Conservation (phyloP, 1,139 yeast species). For the Yamadazyma friedrichii region DNA sequence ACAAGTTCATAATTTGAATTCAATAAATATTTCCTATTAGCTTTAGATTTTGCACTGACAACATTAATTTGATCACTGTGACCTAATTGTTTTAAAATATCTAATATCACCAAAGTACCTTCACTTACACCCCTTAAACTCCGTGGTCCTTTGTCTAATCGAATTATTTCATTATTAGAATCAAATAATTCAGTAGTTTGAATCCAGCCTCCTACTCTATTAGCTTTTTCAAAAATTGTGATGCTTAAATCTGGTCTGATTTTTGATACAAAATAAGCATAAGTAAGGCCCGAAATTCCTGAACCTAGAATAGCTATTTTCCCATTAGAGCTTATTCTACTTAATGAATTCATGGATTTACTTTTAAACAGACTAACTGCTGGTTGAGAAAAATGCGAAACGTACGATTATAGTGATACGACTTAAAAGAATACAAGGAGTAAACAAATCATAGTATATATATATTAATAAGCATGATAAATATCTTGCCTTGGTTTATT, state of each 20-base stretch:
- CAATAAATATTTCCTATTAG: slow-evolving; percentile 62
- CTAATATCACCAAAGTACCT: slow-evolving; percentile 62
- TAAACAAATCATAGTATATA: not conserved
- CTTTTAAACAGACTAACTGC: not conserved
- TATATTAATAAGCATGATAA: slow-evolving; percentile 17
- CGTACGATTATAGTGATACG: too few species aligned
- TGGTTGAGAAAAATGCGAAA: not conserved
- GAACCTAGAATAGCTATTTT: slow-evolving; percentile 74
- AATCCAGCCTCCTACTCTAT: slow-evolving; percentile 79
- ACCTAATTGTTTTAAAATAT: slow-evolving; percentile 49
- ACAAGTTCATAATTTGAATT: slow-evolving; percentile 37
- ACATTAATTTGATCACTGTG: slow-evolving; percentile 45
- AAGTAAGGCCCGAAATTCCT: slow-evolving; percentile 83
- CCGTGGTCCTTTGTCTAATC: slow-evolving; percentile 71
- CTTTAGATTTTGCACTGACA: slow-evolving; percentile 47
- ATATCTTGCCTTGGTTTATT: slow-evolving; percentile 18
- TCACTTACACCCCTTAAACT: slow-evolving; percentile 69
- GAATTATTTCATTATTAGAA: slow-evolving; percentile 1
- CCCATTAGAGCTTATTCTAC: slow-evolving; percentile 24
- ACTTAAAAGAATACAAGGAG: not conserved
- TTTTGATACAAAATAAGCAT: slow-evolving; percentile 67
- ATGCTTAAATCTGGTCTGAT: slow-evolving; percentile 71
- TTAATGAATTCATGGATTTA: slow-evolving; percentile 3
- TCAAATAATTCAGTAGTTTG: slow-evolving; percentile 35
- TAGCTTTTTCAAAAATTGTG: slow-evolving; percentile 56